Evolutionary conservation across 371 early-diverging fungal species (phyloP).

Genomic region (Mucor saturninus): DNA sequence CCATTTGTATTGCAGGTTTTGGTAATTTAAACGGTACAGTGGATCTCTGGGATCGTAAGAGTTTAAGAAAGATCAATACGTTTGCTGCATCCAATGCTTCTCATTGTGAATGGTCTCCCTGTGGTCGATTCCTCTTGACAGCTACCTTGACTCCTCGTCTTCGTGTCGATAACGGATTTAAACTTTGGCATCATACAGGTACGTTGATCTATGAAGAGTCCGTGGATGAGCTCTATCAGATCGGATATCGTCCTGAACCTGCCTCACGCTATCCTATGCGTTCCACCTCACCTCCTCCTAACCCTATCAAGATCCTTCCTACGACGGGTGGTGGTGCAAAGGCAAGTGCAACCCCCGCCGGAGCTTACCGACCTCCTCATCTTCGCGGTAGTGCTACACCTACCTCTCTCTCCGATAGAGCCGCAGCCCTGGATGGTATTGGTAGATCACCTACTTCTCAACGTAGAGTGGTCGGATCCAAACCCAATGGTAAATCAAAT

Average conservation of each 20-base stretch:
- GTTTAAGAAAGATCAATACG: slow-evolving; percentile 77
- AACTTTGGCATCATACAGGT: slow-evolving; percentile 96
- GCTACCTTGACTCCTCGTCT: slow-evolving; percentile 92
- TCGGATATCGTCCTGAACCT: slow-evolving; percentile 73
- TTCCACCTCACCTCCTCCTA: slow-evolving; percentile 69
- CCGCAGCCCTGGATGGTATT: slow-evolving; percentile 34
- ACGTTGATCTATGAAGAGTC: slow-evolving; percentile 76
- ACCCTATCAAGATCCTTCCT: slow-evolving; percentile 45
- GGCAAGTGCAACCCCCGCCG: slow-evolving; percentile 51
- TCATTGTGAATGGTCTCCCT: slow-evolving; percentile 90
- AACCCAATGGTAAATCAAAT: slow-evolving; percentile 15
- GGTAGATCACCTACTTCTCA: slow-evolving; percentile 34
- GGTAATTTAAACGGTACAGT: slow-evolving; percentile 95
- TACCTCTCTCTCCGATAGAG: slow-evolving; percentile 47
- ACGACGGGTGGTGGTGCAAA: slow-evolving; percentile 38
- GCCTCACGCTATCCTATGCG: slow-evolving; percentile 72
- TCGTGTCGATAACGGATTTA: slow-evolving; percentile 97
- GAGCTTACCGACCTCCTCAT: slow-evolving; percentile 84
- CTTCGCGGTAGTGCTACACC: slow-evolving; percentile 65
- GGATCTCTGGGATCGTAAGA: slow-evolving; percentile 91
- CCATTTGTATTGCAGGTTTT: slow-evolving; percentile 90
- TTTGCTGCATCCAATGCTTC: slow-evolving; percentile 85
- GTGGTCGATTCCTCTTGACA: slow-evolving; percentile 90
- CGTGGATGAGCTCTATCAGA: slow-evolving; percentile 89
- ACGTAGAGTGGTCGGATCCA: slow-evolving; percentile 45